These are phyloP conservation scores for Aspergillus pseudoviridinutans DNA, from an alignment of 2,329 filamentous ascomycete genomes.

Conservation along the genomic window DNA sequence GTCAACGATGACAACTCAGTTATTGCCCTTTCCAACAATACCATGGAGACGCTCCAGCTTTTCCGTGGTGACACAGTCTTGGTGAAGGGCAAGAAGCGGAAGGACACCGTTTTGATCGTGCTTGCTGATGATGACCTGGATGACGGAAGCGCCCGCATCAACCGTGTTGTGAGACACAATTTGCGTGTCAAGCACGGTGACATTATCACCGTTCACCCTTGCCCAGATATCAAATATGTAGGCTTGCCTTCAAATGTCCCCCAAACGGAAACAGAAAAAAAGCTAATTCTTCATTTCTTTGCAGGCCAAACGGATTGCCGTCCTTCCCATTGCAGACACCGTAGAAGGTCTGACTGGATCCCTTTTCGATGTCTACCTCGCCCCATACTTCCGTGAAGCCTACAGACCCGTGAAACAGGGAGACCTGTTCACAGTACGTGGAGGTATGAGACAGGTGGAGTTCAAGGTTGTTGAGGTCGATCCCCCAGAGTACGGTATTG, in stretches of 20 bases:
- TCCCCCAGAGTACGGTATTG: constrained; percentile 96
- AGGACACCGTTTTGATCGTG: constrained; percentile 97
- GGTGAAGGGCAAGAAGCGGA: constrained; percentile 99
- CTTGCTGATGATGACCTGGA: constrained; percentile 96
- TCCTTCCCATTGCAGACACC: constrained; percentile 96
- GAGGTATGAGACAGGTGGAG: constrained; percentile 98
- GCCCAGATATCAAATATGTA: constrained; percentile 99
- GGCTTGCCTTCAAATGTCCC: constrained; percentile 37
- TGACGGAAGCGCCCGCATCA: constrained; percentile 94
- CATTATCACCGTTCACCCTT: constrained; percentile 93
- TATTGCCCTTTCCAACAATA: constrained; percentile 95
- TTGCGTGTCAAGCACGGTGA: constrained; percentile 97
- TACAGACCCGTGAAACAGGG: constrained; percentile 97
- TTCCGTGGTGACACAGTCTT: constrained; percentile 98
- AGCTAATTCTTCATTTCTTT: constrained; percentile 17
- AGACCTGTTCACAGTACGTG: constrained; percentile 93
- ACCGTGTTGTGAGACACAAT: constrained; percentile 98
- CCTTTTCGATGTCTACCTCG: constrained; percentile 97
- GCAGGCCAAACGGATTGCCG: constrained; percentile 96
- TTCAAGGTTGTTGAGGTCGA: constrained; percentile 99
- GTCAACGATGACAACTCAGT: constrained; percentile 99
- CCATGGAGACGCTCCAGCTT: constrained; percentile 96
- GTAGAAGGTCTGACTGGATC: constrained; percentile 97
- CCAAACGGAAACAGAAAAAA: neutral
- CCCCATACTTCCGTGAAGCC: constrained; percentile 98